Conservation (phyloP, 139 green algal species). For the Spirogloea muscicola region DNA sequence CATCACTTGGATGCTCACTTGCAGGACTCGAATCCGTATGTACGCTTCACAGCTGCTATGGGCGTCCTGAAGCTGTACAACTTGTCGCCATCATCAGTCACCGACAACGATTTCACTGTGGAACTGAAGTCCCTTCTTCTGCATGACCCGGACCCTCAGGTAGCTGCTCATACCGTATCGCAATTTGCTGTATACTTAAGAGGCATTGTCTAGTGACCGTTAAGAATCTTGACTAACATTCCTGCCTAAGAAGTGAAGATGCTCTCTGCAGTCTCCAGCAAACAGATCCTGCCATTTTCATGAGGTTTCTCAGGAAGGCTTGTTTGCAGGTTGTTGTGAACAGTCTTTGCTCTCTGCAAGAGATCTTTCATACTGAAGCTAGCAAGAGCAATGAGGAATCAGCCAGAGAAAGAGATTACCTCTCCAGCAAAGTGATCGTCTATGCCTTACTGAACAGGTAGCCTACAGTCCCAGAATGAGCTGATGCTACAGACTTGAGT, state of each 20-base stretch:
- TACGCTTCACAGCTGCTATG: slow-evolving; percentile 82
- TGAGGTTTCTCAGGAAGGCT: no score
- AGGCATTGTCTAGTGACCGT: no score
- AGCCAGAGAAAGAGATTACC: slow-evolving; percentile 16
- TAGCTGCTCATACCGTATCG: background rate
- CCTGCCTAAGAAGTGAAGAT: no score
- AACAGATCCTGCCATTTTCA: no score
- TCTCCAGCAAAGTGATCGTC: slow-evolving; percentile 65
- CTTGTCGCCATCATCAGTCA: slow-evolving; percentile 56
- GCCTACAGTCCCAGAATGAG: background rate
- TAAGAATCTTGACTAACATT: no score
- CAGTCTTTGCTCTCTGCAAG: slow-evolving; percentile 61
- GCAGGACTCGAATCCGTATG: slow-evolving; percentile 79
- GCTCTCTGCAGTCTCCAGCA: no score
- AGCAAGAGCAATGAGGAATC: slow-evolving; percentile 3
- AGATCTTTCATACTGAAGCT: slow-evolving; percentile 36
- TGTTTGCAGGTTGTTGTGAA: slow-evolving; percentile 71
- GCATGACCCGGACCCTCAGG: slow-evolving; percentile 63
- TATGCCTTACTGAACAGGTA: slow-evolving; percentile 80
- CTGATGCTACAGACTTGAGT: no score
- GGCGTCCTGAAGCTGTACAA: slow-evolving; percentile 82
- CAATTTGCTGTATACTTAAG: background rate
- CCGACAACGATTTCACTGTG: slow-evolving; percentile 53
- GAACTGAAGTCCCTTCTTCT: slow-evolving; percentile 63
- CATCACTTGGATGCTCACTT: no score